Percentiles rank a stretch among this genome's conserved stretches.
phyloP scores from a whole-genome alignment of 306 rosid genomes.

The Glycine latifolia region DNA sequence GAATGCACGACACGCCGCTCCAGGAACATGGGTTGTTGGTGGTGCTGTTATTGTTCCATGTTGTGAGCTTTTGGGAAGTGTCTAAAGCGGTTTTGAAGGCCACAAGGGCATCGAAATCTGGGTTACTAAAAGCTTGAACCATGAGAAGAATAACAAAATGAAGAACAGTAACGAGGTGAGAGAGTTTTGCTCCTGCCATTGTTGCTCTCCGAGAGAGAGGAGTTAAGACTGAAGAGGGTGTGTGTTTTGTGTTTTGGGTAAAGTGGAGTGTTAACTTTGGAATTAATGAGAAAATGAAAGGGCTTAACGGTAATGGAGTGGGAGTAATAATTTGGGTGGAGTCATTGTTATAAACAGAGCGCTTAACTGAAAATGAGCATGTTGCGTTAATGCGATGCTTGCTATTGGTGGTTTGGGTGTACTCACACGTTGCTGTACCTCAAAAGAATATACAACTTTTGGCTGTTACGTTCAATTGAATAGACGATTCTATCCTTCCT shows the following conservation, averaged over 20 bases:
- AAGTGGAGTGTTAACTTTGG: constrained; percentile 36
- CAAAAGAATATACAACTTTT: constrained; percentile 23
- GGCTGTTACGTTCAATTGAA: not conserved
- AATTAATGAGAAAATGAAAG: constrained; percentile 50
- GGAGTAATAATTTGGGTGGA: constrained; percentile 30
- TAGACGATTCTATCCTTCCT: constrained; percentile 20
- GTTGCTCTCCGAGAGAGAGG: constrained; percentile 39
- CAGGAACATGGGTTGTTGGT: constrained; percentile 61
- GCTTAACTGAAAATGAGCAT: constrained; percentile 7
- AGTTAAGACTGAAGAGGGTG: not conserved
- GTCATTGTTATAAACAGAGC: not conserved
- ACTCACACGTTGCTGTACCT: constrained; percentile 25
- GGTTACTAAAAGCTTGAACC: constrained; percentile 43
- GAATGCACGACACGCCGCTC: constrained; percentile 69
- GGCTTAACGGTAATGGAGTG: constrained; percentile 42
- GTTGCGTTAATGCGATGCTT: not conserved
- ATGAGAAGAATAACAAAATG: constrained; percentile 16
- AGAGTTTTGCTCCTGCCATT: constrained; percentile 55
- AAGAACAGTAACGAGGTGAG: constrained; percentile 27
- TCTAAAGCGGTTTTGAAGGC: constrained; percentile 76
- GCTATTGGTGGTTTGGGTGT: not conserved
- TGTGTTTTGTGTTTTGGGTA: not conserved
- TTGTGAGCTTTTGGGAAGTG: constrained; percentile 57
- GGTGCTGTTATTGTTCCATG: constrained; percentile 69
- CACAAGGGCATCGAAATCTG: constrained; percentile 63